A percentile compares a stretch with the other conserved stretches of the same genome.
phyloP scores from a whole-genome alignment of 2,329 filamentous ascomycete species.

The Calonectria hongkongensis region DNA sequence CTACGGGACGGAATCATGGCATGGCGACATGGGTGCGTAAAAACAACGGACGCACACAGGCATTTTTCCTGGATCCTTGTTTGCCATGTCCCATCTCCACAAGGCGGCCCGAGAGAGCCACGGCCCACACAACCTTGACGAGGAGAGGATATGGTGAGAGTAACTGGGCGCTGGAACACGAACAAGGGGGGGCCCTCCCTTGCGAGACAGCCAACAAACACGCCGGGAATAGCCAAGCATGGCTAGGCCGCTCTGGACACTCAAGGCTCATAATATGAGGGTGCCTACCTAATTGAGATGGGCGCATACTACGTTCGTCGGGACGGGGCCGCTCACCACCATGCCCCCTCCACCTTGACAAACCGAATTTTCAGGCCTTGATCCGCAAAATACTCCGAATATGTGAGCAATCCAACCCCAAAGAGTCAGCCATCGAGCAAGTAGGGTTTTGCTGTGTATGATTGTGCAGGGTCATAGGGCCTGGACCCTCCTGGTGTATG shows the following conservation, averaged over 20 bases:
- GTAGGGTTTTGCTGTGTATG: conserved; percentile 20
- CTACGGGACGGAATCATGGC: conserved; percentile 25
- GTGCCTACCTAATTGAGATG: conserved; percentile 28
- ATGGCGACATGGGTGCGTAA: conserved; percentile 23
- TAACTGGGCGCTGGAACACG: conserved; percentile 23
- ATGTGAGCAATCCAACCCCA: conserved; percentile 22
- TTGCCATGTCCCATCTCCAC: conserved; percentile 41
- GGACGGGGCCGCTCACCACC: conserved; percentile 9
- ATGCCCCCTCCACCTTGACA: conserved; percentile 9
- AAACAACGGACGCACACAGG: neutral
- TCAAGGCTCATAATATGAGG: conserved; percentile 15
- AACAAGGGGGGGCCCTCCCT: conserved; percentile 18
- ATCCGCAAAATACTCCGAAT: conserved; percentile 41
- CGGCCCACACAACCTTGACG: conserved; percentile 38
- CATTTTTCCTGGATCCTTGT: conserved; percentile 23
- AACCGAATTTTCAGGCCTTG: conserved; percentile 32
- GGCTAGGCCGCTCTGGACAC: conserved; percentile 4
- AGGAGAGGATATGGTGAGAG: conserved; percentile 6
- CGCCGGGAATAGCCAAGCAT: conserved; percentile 27
- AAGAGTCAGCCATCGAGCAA: conserved; percentile 7
- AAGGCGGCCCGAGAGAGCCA: conserved; percentile 43
- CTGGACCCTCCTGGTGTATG: conserved; percentile 25
- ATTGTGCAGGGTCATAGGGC: conserved; percentile 30
- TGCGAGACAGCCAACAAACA: conserved; percentile 16
- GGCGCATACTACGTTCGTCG: conserved; percentile 27